Base-by-base conservation (phyloP, 2,329 filamentous ascomycete genomes). In the Exophiala bonariae region DNA sequence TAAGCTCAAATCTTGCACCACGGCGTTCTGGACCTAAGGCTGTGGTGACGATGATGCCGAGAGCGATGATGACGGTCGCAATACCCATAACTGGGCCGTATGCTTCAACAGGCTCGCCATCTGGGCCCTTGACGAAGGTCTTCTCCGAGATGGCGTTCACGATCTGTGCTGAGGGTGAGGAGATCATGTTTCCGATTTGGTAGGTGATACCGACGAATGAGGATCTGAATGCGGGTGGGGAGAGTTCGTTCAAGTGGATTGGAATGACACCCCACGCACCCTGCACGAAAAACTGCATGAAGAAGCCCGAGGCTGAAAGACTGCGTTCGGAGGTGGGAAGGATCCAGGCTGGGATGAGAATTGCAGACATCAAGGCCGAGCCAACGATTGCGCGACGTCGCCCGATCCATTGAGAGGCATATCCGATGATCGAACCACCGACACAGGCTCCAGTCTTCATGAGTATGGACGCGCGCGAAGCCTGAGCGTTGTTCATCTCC, bases 361-460 rank as follows among this genome's bases (percentile, higher is more conserved):
- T 68, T 3, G 78, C 72, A 51, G 41, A 82, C 69, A 91, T 81
- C 5, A 93, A 77, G 3, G 76, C 88, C 6, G 82, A 74, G 9
- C 80, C 68, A 56, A 87, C 58, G 33, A 70, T 70, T 10, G 66
- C 60, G 11, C 66, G 63, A 11, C 87, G 82, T 26, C 87, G 85
- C 11, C 87, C 88, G 38, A 89, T 69, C 62, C 83, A 89, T 62
- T 92, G 87, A 6, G 83, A 88, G 6, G 82, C 59, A 64, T 90
- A 91, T 17, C 87, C 88, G 49, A 87, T 78, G 51, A 86, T 80
- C 33, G 82, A 84, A 19, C 86, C 86, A 26, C 86, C 87, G 1
- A 89, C 80, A 57, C 85, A 87, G 34, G 87, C 86, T 19, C 87
- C 87, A 1, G 79, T 82, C 69, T 90, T 90, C 83, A 89, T 89